These are phyloP conservation scores for Fusarium nygamai DNA, from an alignment of 2,329 filamentous ascomycete species.

Conservation along the genomic window DNA sequence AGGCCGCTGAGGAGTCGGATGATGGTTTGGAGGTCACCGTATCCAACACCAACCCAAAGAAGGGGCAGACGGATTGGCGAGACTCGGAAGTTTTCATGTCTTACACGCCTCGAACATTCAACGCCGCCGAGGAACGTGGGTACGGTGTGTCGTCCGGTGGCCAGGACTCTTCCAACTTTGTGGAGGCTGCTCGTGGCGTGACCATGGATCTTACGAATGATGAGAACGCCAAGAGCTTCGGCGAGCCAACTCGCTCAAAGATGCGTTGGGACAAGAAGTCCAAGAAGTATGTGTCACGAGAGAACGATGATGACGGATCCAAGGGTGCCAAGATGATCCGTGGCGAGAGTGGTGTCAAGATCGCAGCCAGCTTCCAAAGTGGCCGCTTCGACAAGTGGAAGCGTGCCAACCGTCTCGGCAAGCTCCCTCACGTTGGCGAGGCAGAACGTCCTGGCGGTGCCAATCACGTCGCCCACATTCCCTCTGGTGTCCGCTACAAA, in stretches of 20 bases:
- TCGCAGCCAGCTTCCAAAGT: constrained; percentile 91
- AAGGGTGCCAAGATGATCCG: constrained; percentile 77
- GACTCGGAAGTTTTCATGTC: constrained; percentile 96
- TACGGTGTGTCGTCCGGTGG: constrained; percentile 92
- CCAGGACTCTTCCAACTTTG: constrained; percentile 76
- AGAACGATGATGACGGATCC: constrained; percentile 94
- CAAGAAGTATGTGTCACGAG: constrained; percentile 91
- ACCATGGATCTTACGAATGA: constrained; percentile 95
- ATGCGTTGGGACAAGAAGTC: constrained; percentile 98
- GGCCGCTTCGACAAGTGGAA: constrained; percentile 95
- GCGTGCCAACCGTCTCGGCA: constrained; percentile 82
- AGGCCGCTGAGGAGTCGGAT: constrained; percentile 63
- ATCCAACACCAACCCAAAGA: constrained; percentile 65
- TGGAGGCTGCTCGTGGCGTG: constrained; percentile 84
- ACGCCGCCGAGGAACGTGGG: constrained; percentile 86
- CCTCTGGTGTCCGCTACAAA: constrained; percentile 70
- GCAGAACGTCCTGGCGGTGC: constrained; percentile 64
- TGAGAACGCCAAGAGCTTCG: constrained; percentile 82
- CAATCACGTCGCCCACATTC: constrained; percentile 37
- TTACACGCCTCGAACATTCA: constrained; percentile 84
- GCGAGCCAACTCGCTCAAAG: constrained; percentile 75
- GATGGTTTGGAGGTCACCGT: constrained; percentile 78
- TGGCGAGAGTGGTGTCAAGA: constrained; percentile 94
- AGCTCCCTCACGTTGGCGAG: constrained; percentile 85
- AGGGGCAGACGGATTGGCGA: constrained; percentile 73